A percentile compares a stretch with the other conserved stretches of the same genome.
Conservation (phyloP, 78 protist species). For the Isochrysis galbana region DNA sequence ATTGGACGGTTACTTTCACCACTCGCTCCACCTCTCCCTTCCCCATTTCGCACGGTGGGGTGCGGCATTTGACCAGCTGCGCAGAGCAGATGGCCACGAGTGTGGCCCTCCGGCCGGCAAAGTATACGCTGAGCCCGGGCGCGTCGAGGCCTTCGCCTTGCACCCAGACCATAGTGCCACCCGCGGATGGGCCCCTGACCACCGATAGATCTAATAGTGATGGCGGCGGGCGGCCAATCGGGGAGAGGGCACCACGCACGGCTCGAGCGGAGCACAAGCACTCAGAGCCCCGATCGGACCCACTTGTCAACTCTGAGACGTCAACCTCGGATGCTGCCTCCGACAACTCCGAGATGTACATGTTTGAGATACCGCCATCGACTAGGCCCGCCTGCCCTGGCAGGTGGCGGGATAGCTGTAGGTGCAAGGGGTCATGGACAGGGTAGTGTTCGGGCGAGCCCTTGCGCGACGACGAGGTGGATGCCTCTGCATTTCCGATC, state of each 20-base stretch:
- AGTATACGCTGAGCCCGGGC: neutral
- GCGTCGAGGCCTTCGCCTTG: neutral
- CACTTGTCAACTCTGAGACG: neutral
- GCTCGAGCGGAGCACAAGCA: neutral
- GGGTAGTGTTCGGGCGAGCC: no score
- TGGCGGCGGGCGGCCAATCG: neutral
- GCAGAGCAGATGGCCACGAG: neutral
- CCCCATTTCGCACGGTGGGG: neutral
- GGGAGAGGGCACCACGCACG: neutral
- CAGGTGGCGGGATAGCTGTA: no score
- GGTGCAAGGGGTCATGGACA: no score
- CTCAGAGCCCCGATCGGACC: neutral
- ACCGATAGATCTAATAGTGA: neutral
- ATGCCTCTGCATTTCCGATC: no score
- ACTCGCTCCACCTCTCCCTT: neutral
- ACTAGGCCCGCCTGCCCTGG: neutral
- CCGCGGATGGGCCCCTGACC: neutral
- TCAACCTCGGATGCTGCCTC: neutral
- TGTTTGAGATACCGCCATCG: neutral
- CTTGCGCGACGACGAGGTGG: no score
- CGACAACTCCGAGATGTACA: neutral
- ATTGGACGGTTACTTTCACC: no score
- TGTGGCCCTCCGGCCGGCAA: neutral
- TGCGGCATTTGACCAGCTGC: neutral
- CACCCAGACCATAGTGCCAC: neutral